phyloP scores from a whole-genome alignment of 1,284 basidiomycete species.

The Apiotrichum siamense region DNA sequence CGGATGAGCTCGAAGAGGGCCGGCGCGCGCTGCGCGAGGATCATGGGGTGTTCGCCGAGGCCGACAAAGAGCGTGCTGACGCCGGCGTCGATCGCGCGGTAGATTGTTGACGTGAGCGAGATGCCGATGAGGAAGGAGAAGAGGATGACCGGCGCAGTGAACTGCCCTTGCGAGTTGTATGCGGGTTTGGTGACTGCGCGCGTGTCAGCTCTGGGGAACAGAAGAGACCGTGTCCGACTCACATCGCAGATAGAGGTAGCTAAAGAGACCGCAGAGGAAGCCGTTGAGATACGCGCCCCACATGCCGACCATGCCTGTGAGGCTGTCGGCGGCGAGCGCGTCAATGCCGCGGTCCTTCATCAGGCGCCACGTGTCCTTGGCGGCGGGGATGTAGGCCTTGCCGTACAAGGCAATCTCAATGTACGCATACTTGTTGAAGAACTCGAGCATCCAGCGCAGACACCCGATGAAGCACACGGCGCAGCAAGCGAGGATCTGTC shows the following conservation, averaged over 20 bases:
- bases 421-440: conserved; percentile 61
- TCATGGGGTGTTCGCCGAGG: conserved; percentile 69
- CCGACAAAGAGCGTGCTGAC: conserved; percentile 83
- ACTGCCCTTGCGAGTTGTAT: conserved; percentile 66
- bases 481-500: conserved; percentile 63
- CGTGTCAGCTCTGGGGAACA: too few species aligned
- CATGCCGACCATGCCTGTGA: conserved; percentile 60
- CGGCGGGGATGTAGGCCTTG: conserved; percentile 76
- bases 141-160: conserved; percentile 68
- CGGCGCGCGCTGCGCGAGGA: conserved; percentile 64
- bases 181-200: conserved; percentile 59
- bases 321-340: conserved; percentile 75
- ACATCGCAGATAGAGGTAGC: conserved; percentile 73
- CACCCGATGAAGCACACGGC: conserved; percentile 74
- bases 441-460: conserved; percentile 64
- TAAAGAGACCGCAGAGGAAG: conserved; percentile 68
- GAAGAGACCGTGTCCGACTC: conserved; percentile 41
- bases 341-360: conserved; percentile 79
- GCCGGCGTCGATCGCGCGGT: conserved; percentile 49
- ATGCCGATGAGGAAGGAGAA: conserved; percentile 74
- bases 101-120: conserved; percentile 45
- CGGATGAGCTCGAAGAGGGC: conserved; percentile 52
- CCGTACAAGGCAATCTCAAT: conserved; percentile 81
- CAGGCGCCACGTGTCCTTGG: conserved; percentile 83
- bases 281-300: conserved; percentile 72